Evolutionary conservation across 495 filamentous ascomycete genomes (phyloP).

Genomic region (Talaromyces borbonicus): DNA sequence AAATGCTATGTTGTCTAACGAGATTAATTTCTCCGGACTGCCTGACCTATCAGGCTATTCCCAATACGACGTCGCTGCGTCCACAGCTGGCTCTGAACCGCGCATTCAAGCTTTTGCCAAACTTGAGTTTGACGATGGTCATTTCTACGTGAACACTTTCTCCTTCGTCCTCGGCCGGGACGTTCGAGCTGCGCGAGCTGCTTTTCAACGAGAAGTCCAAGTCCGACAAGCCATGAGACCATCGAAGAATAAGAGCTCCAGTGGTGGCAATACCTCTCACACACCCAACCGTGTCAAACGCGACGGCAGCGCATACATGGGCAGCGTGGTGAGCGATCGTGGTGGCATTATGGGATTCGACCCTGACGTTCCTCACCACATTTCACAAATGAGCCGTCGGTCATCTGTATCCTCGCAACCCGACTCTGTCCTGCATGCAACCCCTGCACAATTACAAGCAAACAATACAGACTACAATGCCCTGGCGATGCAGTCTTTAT

Average conservation of each 20-base stretch:
- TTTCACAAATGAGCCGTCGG: slow-evolving; percentile 35
- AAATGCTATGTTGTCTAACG: slow-evolving; percentile 32
- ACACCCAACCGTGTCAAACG: slow-evolving; percentile 37
- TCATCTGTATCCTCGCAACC: slow-evolving; percentile 39
- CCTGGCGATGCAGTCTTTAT: slow-evolving; percentile 35
- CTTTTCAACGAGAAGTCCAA: slow-evolving; percentile 37
- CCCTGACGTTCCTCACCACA: slow-evolving; percentile 34
- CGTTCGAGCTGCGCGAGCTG: slow-evolving; percentile 42
- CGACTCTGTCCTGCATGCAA: slow-evolving; percentile 33
- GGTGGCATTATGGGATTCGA: slow-evolving; percentile 51
- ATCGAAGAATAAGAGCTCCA: slow-evolving; percentile 37
- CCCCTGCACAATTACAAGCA: slow-evolving; percentile 32
- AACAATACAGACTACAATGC: slow-evolving; percentile 36
- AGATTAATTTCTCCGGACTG: slow-evolving; percentile 15
- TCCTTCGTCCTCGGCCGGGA: slow-evolving; percentile 58
- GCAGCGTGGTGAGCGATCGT: slow-evolving; percentile 48
- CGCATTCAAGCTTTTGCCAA: slow-evolving; percentile 56
- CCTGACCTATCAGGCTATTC: slow-evolving; percentile 6
- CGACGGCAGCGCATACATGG: slow-evolving; percentile 37
- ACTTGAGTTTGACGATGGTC: slow-evolving; percentile 59
- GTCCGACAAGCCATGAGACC: slow-evolving; percentile 30
- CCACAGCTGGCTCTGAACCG: slow-evolving; percentile 36
- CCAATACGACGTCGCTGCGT: slow-evolving; percentile 21
- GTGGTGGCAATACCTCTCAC: slow-evolving; percentile 36
- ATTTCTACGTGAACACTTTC: slow-evolving; percentile 64